Evolutionary conservation across 2,329 filamentous ascomycete species (phyloP).

Genomic region (Zelopaecilomyces penicillatus): DNA sequence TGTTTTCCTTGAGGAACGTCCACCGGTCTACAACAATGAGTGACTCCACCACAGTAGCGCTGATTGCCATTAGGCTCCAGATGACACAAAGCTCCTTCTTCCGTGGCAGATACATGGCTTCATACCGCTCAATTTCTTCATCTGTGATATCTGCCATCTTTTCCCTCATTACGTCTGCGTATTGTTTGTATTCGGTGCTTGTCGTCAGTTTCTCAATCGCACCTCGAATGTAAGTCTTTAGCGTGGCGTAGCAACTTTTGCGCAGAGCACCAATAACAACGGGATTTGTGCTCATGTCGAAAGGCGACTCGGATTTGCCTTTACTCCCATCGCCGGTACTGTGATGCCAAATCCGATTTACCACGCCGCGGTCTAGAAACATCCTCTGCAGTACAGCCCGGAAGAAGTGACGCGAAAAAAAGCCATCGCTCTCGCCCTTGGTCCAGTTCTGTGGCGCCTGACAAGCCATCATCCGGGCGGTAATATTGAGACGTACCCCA

Average conservation of each 20-base stretch:
- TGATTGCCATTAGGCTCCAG: conserved; percentile 96
- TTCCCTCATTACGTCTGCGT: conserved; percentile 52
- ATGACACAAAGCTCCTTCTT: conserved; percentile 78
- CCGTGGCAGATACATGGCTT: conserved; percentile 50
- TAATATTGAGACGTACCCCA: conserved; percentile 85
- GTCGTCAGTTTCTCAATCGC: conserved; percentile 67
- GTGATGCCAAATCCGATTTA: conserved; percentile 49
- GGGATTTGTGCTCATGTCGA: conserved; percentile 59
- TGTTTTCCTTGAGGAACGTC: conserved; percentile 75
- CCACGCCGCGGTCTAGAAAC: conserved; percentile 77
- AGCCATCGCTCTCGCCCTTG: conserved; percentile 66
- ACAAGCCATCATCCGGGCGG: conserved; percentile 94
- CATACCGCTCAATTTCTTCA: conserved; percentile 66
- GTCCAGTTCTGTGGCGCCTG: conserved; percentile 95
- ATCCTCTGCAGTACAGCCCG: conserved; percentile 84
- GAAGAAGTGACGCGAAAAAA: conserved; percentile 91
- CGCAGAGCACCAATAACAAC: conserved; percentile 80
- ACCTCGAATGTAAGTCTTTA: conserved; percentile 69
- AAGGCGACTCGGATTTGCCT: conserved; percentile 21
- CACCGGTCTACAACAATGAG: conserved; percentile 86
- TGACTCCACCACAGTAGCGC: conserved; percentile 79
- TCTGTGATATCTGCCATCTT: conserved; percentile 64
- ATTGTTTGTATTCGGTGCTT: conserved; percentile 47
- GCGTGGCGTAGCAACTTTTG: conserved; percentile 70
- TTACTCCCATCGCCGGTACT: conserved; percentile 18